phyloP scores from a whole-genome alignment of 495 filamentous ascomycete species.

The Aspergillus ellipticus region DNA sequence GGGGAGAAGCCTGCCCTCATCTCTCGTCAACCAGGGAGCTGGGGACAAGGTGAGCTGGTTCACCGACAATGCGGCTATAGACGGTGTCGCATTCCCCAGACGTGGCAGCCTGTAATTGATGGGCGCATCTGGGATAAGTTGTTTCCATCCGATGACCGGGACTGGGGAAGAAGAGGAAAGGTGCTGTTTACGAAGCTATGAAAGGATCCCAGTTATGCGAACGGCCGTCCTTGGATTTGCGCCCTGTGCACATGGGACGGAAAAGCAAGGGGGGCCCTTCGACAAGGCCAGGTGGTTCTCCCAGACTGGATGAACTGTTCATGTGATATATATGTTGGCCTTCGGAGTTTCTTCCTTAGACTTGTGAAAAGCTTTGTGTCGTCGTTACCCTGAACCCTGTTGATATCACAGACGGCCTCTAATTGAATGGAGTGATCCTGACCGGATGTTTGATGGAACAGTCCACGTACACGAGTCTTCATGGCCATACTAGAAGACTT shows the following conservation, averaged over 20 bases:
- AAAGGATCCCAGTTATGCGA: neutral
- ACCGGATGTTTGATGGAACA: neutral
- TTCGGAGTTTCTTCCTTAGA: neutral
- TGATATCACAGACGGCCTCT: constrained; percentile 10
- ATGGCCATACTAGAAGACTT: too few relatives aligned
- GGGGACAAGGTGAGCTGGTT: constrained; percentile 94
- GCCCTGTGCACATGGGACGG: neutral
- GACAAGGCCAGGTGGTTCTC: neutral
- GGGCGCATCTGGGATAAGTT: neutral
- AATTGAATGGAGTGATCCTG: constrained; percentile 4
- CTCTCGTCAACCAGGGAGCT: constrained; percentile 76
- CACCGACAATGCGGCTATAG: constrained; percentile 75
- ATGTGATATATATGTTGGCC: neutral
- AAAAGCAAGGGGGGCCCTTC: neutral
- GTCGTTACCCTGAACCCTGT: constrained; percentile 1
- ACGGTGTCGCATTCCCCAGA: constrained; percentile 77
- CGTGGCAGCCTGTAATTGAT: constrained; percentile 50
- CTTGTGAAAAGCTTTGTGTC: constrained; percentile 13
- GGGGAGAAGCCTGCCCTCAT: constrained; percentile 72
- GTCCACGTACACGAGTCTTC: too few relatives aligned
- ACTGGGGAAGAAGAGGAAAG: neutral
- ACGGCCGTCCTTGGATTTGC: neutral
- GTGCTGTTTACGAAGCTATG: neutral
- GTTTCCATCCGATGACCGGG: neutral
- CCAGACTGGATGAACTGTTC: constrained; percentile 6